These are phyloP conservation scores for Simplicillium sp. DNA, from an alignment of 2,329 filamentous ascomycete species.

Conservation along the genomic window DNA sequence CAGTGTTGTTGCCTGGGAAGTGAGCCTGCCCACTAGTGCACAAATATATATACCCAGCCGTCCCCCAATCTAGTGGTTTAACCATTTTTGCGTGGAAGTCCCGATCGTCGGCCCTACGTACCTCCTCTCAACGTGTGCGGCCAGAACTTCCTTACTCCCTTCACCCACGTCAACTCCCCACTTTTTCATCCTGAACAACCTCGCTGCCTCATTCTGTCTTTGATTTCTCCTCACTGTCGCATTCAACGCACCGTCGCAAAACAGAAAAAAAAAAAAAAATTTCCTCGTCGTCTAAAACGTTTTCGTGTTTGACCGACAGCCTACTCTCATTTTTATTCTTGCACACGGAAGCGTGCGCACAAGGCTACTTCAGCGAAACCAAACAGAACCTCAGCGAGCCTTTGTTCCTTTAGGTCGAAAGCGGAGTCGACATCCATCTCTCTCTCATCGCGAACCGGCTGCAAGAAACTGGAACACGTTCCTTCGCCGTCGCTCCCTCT, in stretches of 20 bases:
- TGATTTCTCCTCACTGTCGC: background rate
- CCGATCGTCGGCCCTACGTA: conserved; percentile 46
- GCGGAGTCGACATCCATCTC: conserved; percentile 15
- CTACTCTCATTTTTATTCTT: too few species aligned
- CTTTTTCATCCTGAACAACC: conserved; percentile 5
- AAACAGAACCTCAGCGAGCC: conserved; percentile 3
- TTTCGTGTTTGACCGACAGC: background rate
- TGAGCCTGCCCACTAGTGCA: conserved; percentile 26
- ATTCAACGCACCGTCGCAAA: background rate
- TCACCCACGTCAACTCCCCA: conserved; percentile 11
- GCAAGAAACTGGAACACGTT: conserved; percentile 34
- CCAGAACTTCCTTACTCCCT: conserved; percentile 27
- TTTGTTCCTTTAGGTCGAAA: conserved; percentile 3
- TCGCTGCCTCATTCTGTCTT: background rate
- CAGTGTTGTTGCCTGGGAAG: conserved; percentile 33
- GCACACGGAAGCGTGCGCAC: background rate
- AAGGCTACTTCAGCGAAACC: conserved; percentile 1
- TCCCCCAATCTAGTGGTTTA: conserved; percentile 42
- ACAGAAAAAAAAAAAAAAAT: too few species aligned
- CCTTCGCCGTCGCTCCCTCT: conserved; percentile 20
- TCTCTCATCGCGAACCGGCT: conserved; percentile 14
- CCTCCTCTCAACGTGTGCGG: conserved; percentile 34
- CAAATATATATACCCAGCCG: conserved; percentile 48
- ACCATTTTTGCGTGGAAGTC: conserved; percentile 43
- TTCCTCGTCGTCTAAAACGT: too few species aligned